Conservation (phyloP, 2,329 filamentous ascomycete species). For the Ceratocystis colombiana region DNA sequence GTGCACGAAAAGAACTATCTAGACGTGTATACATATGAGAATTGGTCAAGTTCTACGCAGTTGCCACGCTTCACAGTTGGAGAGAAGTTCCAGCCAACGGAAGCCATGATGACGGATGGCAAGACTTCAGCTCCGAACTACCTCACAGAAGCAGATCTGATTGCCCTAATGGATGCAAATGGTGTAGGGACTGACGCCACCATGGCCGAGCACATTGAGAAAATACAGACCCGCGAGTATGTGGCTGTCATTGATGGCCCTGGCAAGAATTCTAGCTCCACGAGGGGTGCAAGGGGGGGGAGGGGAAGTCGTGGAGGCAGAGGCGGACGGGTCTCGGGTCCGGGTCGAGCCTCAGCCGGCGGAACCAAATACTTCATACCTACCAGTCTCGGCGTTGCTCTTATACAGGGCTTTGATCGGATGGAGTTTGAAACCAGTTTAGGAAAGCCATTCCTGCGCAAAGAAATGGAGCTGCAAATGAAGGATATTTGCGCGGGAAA, state of each 20-base stretch:
- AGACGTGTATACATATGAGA: slow-evolving; percentile 92
- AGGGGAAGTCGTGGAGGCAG: slow-evolving; percentile 42
- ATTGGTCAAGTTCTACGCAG: slow-evolving; percentile 80
- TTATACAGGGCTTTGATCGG: slow-evolving; percentile 89
- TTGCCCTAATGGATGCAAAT: slow-evolving; percentile 95
- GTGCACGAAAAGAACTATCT: slow-evolving; percentile 87
- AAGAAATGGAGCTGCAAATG: slow-evolving; percentile 97
- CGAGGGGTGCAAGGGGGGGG: slow-evolving; percentile 31
- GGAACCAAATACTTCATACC: slow-evolving; percentile 80
- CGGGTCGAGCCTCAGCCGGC: slow-evolving; percentile 33
- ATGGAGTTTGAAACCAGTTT: slow-evolving; percentile 89
- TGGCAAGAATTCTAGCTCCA: slow-evolving; percentile 31
- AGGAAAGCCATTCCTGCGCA: slow-evolving; percentile 88
- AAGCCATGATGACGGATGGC: slow-evolving; percentile 84
- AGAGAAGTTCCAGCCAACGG: slow-evolving; percentile 76
- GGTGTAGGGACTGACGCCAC: slow-evolving; percentile 97
- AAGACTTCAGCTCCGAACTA: slow-evolving; percentile 77
- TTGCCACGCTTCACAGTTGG: slow-evolving; percentile 69
- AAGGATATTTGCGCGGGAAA: slow-evolving; percentile 88
- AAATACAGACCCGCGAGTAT: slow-evolving; percentile 84
- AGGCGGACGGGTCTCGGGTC: slow-evolving; percentile 32
- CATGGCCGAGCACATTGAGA: slow-evolving; percentile 97
- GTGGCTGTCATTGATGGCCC: slow-evolving; percentile 53
- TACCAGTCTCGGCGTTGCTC: slow-evolving; percentile 77
- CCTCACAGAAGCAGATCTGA: slow-evolving; percentile 88